Evolutionary conservation across 2,329 filamentous ascomycete genomes (phyloP).

Genomic region (Pleochaeta shiraiana): DNA sequence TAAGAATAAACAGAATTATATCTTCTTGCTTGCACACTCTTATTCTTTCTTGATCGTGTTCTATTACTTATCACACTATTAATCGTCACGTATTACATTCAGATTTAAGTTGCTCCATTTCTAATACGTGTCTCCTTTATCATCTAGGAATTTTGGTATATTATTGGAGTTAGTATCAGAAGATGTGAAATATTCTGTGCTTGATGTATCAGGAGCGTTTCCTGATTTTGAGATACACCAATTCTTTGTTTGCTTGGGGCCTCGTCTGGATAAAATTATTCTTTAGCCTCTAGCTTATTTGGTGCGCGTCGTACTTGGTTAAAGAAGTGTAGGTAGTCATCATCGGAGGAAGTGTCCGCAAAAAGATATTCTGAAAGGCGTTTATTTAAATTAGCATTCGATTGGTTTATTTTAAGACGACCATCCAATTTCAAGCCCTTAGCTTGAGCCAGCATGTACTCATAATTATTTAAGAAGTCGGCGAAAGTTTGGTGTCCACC

Average conservation of each 20-base stretch:
- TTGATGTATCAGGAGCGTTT: background rate
- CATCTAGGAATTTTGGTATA: background rate
- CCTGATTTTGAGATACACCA: background rate
- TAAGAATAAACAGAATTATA: too few species aligned
- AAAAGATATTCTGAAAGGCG: slow-evolving; percentile 5
- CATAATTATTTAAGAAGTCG: background rate
- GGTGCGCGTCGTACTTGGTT: background rate
- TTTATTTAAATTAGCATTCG: background rate
- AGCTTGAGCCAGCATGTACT: background rate
- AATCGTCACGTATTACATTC: too few species aligned
- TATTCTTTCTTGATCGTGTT: too few species aligned
- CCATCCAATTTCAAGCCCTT: background rate
- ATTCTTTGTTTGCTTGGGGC: background rate
- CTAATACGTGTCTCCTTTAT: background rate
- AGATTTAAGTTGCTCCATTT: too few species aligned
- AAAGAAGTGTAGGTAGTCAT: background rate
- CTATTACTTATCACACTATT: too few species aligned
- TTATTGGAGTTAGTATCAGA: background rate
- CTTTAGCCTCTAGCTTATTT: background rate
- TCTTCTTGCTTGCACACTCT: too few species aligned
- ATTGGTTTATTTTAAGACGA: background rate
- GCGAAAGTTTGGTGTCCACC: background rate
- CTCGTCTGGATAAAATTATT: background rate
- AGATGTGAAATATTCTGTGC: background rate
- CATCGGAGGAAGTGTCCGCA: background rate